These are phyloP conservation scores for Pistacia integerrima DNA, from an alignment of 345 rosid species.

Conservation along the genomic window DNA sequence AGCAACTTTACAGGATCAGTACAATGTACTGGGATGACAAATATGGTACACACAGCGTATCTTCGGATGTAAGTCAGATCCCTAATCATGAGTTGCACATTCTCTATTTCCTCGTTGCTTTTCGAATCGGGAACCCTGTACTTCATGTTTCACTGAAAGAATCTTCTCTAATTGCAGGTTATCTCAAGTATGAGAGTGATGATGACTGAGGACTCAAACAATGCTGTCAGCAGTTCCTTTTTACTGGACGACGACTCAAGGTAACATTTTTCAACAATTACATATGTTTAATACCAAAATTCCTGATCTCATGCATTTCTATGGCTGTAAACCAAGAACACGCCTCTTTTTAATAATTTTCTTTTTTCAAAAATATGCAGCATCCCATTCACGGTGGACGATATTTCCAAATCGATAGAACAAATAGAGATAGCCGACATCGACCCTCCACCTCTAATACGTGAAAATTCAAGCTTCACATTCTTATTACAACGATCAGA, in stretches of 20 bases:
- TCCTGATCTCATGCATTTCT: not conserved
- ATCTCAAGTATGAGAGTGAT: slow-evolving; percentile 70
- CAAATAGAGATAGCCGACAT: slow-evolving; percentile 70
- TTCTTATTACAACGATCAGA: slow-evolving; percentile 81
- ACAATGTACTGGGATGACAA: slow-evolving; percentile 98
- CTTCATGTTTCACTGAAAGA: not conserved
- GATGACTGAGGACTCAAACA: slow-evolving; percentile 72
- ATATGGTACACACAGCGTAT: slow-evolving; percentile 89
- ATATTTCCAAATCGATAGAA: slow-evolving; percentile 77
- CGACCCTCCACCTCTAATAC: slow-evolving; percentile 84
- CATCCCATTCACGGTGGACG: slow-evolving; percentile 92
- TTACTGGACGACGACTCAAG: slow-evolving; percentile 91
- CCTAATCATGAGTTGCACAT: not conserved
- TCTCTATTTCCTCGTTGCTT: not conserved
- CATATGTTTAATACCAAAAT: not conserved
- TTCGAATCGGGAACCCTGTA: not conserved
- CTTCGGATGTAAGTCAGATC: slow-evolving; percentile 68
- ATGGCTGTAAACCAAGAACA: slow-evolving; percentile 3
- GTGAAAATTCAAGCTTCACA: slow-evolving; percentile 74
- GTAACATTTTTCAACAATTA: slow-evolving; percentile 30
- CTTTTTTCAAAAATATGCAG: slow-evolving; percentile 38
- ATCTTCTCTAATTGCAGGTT: slow-evolving; percentile 50
- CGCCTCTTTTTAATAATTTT: not conserved
- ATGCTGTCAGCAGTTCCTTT: slow-evolving; percentile 73
- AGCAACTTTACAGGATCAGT: slow-evolving; percentile 88